Evolutionary conservation across 495 filamentous ascomycete genomes (phyloP), one percentile per base, ranked within the genome.

Genomic region (Penicillium silybi): DNA sequence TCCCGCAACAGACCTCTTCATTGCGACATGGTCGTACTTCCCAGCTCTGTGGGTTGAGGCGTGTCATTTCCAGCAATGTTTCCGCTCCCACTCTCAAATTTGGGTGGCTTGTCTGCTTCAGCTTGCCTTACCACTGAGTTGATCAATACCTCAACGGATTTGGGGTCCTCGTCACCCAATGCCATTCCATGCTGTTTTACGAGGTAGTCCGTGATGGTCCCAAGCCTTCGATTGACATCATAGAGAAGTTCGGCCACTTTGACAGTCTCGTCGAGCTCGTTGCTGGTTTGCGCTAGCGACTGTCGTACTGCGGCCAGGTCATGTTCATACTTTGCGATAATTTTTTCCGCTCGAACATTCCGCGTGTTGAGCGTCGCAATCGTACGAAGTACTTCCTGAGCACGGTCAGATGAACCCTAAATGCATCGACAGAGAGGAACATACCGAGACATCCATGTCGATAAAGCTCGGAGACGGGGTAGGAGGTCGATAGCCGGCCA

Each of bases 391-490:
- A 48, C 29, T 41, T 56, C 53, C 53, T 56, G 15, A 25, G 20
- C 16, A 20, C 20, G 26, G 44, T 44, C 22, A 44, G 41, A 13
- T 44, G 18, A 25, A 27, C 32, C 17, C 25, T 19, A 46, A 46
- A 46, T 41, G 46, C 7, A 29, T 29, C 3, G 10, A 2, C 6
- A 29, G 9, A 8, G 27, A 29, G 27, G 27, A 29, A 8, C 43
- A 19, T 53, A 53, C 50, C 22, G 42, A 52, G 34, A 22, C 39
- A 46, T 79, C 77, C 56, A 75, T 67, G 27, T 29, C 27, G 27
- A 29, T 29, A 11, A 29, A 29, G 27, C 10, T 29, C 8, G 8
- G 27, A 29, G 27, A 29, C 7, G 27, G 27, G 27, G 8, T 29
- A 8, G 27, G 27, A 7, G 27, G 10, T 29, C 27, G 27, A 29